A percentile compares a stretch with the other conserved stretches of the same genome.
Evolutionary conservation across 2,329 filamentous ascomycete genomes (phyloP).

Genomic region (Monosporascus sp.): DNA sequence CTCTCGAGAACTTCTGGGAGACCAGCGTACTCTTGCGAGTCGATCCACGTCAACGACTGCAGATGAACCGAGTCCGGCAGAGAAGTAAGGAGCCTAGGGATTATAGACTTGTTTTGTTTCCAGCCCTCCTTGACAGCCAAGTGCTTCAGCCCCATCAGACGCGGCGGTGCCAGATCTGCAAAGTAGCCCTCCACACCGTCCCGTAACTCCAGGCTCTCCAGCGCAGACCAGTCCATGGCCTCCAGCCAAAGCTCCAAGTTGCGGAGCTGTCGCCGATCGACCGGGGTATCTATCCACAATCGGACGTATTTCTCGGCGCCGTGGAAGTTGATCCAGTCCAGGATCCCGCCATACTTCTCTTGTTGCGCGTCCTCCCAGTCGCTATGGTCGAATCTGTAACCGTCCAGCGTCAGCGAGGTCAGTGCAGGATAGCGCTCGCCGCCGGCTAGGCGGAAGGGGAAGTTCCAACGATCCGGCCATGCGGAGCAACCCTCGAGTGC

Average conservation of each 20-base stretch:
- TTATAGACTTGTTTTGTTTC: too few species aligned
- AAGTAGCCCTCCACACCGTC: not conserved
- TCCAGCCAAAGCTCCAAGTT: constrained; percentile 3
- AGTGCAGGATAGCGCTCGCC: not conserved
- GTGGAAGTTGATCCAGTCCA: not conserved
- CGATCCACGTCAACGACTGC: not conserved
- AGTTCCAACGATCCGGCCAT: too few species aligned
- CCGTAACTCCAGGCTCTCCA: not conserved
- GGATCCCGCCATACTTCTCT: not conserved
- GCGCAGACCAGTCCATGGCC: constrained; percentile 2
- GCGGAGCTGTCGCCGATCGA: not conserved
- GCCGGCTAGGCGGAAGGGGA: too few species aligned
- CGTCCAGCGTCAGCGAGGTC: not conserved
- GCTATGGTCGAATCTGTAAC: not conserved
- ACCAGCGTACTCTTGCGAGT: too few species aligned
- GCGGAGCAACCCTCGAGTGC: too few species aligned
- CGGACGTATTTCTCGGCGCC: not conserved
- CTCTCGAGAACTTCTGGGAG: not conserved
- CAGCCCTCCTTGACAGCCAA: not conserved
- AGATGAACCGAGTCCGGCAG: not conserved
- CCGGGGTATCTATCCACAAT: not conserved
- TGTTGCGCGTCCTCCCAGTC: too few species aligned
- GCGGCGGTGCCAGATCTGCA: not conserved
- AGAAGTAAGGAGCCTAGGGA: not conserved
- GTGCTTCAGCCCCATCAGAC: not conserved